phyloP scores from a whole-genome alignment of 2,329 filamentous ascomycete genomes.

The Escovopsis weberi region DNA sequence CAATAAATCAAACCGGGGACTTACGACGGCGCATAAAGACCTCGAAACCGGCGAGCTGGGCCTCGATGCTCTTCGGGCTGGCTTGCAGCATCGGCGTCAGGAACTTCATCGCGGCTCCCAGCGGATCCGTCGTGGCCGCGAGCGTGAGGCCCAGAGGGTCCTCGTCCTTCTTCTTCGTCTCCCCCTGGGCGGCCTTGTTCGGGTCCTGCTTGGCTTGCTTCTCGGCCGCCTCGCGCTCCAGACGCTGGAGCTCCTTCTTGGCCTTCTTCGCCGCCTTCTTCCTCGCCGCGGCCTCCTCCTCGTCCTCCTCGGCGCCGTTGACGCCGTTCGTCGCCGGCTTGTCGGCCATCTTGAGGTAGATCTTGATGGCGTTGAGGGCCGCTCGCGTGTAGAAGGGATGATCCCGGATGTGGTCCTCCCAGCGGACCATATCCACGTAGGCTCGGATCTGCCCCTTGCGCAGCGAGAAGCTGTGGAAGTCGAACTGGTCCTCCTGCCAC shows the following conservation, averaged over 20 bases:
- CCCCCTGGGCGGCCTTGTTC: conserved; percentile 57
- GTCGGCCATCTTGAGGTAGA: conserved; percentile 70
- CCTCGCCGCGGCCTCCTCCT: conserved; percentile 49
- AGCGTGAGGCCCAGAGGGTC: conserved; percentile 76
- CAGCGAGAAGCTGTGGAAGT: conserved; percentile 97
- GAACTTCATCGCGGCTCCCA: conserved; percentile 81
- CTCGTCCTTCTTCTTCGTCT: conserved; percentile 73
- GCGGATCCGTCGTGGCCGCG: conserved; percentile 64
- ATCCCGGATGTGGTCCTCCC: conserved; percentile 83
- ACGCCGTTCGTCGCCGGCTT: conserved; percentile 52
- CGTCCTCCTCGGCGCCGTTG: conserved; percentile 37
- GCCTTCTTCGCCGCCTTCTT: conserved; percentile 89
- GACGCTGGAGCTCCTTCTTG: conserved; percentile 51
- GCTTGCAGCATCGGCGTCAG: conserved; percentile 67
- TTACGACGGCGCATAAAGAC: conserved; percentile 74
- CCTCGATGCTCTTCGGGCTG: conserved; percentile 66
- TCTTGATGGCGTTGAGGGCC: conserved; percentile 63
- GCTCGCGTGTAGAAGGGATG: conserved; percentile 87
- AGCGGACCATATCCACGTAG: conserved; percentile 90
- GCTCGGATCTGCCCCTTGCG: conserved; percentile 90
- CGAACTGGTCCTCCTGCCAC: conserved; percentile 97
- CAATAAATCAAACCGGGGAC: conserved; percentile 14
- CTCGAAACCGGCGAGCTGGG: conserved; percentile 78
- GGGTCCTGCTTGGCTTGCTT: conserved; percentile 69
- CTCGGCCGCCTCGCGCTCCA: conserved; percentile 67